phyloP scores from a whole-genome alignment of 2,329 filamentous ascomycete species.

The Colletotrichum nymphaeae region DNA sequence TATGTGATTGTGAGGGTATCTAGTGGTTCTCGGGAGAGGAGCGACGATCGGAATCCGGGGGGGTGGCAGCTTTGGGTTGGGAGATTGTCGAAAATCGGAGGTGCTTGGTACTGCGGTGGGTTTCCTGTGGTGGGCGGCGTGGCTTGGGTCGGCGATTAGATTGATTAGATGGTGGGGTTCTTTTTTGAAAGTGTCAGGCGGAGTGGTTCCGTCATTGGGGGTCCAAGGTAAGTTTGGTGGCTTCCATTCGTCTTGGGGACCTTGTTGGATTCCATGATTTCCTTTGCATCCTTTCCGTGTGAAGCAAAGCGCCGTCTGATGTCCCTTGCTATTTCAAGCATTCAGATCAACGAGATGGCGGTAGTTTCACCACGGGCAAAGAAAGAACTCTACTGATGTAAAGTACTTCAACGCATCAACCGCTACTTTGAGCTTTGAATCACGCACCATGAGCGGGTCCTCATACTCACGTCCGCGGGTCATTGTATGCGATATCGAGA shows the following conservation, averaged over 20 bases:
- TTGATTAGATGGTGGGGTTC: slow-evolving; percentile 37
- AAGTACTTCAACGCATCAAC: too few species aligned
- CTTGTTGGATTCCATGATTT: background rate
- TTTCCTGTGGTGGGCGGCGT: background rate
- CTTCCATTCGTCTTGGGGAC: background rate
- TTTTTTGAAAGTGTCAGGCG: background rate
- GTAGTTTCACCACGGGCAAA: too few species aligned
- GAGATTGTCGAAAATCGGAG: slow-evolving; percentile 32
- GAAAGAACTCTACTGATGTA: too few species aligned
- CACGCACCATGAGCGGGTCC: too few species aligned
- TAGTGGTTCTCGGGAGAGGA: background rate
- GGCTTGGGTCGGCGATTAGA: slow-evolving; percentile 26
- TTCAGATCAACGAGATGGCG: too few species aligned
- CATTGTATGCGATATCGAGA: slow-evolving; percentile 41
- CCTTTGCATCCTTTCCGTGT: too few species aligned
- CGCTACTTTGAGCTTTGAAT: too few species aligned
- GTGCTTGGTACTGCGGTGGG: slow-evolving; percentile 9
- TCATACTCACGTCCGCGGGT: too few species aligned
- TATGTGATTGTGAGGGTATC: background rate
- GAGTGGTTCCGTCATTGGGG: slow-evolving; percentile 7
- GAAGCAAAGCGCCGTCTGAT: too few species aligned
- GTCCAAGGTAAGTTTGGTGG: background rate
- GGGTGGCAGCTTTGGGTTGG: background rate
- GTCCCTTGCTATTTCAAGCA: too few species aligned
- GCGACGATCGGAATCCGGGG: slow-evolving; percentile 3